Base-by-base conservation (phyloP, 805 yeast genomes). In the Millerozyma acaciae region DNA sequence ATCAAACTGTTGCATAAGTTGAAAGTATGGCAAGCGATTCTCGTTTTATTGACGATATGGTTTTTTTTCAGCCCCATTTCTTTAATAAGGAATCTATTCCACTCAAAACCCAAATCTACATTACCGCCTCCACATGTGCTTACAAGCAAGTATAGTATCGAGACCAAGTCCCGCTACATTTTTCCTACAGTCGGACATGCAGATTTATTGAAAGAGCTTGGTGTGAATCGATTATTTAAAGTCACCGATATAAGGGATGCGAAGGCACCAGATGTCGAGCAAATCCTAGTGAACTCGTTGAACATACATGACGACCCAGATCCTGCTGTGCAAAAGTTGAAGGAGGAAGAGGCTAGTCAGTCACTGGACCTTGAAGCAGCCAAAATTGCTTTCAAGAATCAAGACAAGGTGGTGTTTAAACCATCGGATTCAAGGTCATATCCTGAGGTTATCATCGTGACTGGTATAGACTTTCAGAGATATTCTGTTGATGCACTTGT, bases 101-200 rank as follows among this genome's bases (percentile, higher is more conserved):
- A 25, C 14, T 10, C 28, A 4, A 13, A 16, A n/a, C 16, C 38
- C 5, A 8, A 9, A 2, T 36, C 37, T 6, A 33, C 32, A 20
- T 62, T 63, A 40, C 69, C 69, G 0, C 33, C 42, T 5, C 42
- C 53, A 3, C 68, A 57, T 34, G 63, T 68, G 5, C 50, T 47
- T 26, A 61, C 69, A 10, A 50, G 61, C 22, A 40, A 34, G 8
- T 48, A 57, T 30, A 40, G 37, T 12, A 63, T 77, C 17, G 65
- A 62, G 14, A 72, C 81, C 10, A 56, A 64, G 8, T 68, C 77
- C 13, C 64, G 68, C 23, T 69, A 75, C 48, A 79, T 84, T 9
- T 83, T 73, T 49, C 93, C 93, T n/a, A 73, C 77, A n/a, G 69
- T 82, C 22, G 88, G 83, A 43, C 80, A 83, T 47, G 80, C 84